Base-by-base conservation (phyloP, 768 basidiomycete genomes). In the Phylloporus rhodoxanthus region DNA sequence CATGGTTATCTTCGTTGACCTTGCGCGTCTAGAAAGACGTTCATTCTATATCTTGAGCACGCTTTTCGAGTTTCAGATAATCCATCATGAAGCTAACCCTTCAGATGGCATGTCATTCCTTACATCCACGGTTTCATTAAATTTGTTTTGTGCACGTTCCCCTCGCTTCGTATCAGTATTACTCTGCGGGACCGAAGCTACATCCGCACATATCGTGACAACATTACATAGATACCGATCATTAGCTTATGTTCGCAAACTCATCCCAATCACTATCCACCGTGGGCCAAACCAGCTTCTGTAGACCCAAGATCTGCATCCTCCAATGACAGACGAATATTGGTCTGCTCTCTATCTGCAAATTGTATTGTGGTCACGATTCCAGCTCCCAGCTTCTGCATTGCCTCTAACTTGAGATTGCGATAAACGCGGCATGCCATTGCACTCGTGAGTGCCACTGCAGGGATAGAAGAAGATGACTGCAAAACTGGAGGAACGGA, bases 361-460 rank as follows among this genome's bases (percentile, higher is more conserved):
- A 65, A 64, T 29, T 34, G 52, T 13, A 63, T 46, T 6, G 60
- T 54, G 19, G 55, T 45, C 47, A 65, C 5, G 23, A 28, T n/a
- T 14, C 15, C 55, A 28, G 42, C 50, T 19, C 56, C 55, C 34
- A 49, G 44, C 29, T 39, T 32, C 8, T 48, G 33, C 20, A 47
- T 29, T 15, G 46, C 32, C 40, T 59, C 55, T 26, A 58, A 49
- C 47, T 60, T 66, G 51, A 67, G 64, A 45, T 71, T 64, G 14
- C 69, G 64, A 57, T 61, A 71, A 47, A 72, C 67, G 30, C 60
- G 58, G 50, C 66, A 66, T 7, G 64, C 67, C 67, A 70, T 70
- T 23, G 51, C 48, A 42, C 64, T 64, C 7, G 60, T 67, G 3
- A 71, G 41, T 19, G 66, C 61, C 14, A 70, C 39, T 8, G 64